These are phyloP conservation scores for Candida multigemmis DNA, from an alignment of 805 yeast species.

Conservation along the genomic window DNA sequence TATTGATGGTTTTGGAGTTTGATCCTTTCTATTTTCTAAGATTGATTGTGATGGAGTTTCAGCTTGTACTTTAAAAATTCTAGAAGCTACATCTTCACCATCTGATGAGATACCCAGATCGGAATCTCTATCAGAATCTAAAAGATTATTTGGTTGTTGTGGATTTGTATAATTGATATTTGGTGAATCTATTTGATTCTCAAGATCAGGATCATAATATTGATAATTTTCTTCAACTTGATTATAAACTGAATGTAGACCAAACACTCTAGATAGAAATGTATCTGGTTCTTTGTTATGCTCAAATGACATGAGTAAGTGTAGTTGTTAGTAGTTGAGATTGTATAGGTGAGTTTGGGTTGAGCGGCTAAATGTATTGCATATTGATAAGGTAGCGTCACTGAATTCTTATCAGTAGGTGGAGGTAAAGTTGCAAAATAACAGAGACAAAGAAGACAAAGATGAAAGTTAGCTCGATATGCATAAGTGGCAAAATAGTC, in stretches of 20 bases:
- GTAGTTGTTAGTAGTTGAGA: no score
- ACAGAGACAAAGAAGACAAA: no score
- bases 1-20: slow-evolving; percentile 5
- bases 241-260: slow-evolving; percentile 36
- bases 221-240: slow-evolving; percentile 30
- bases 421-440: no score
- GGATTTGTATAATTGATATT: slow-evolving; percentile 4
- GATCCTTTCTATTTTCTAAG: no score
- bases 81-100: not conserved
- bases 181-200: slow-evolving; percentile 6
- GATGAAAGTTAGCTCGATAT: no score
- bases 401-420: no score
- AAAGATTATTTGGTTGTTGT: slow-evolving; percentile 3
- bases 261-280: slow-evolving; percentile 57
- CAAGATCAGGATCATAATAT: slow-evolving; percentile 27
- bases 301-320: no score
- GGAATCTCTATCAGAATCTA: slow-evolving; percentile 1
- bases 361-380: no score
- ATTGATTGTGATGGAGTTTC: no score
- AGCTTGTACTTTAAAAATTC: not conserved
- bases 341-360: no score
- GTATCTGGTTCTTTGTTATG: slow-evolving; percentile 39
- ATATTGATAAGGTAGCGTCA: no score
- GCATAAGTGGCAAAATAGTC: no score
- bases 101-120: not conserved